Percentiles rank a stretch among this genome's conserved stretches.
Evolutionary conservation across 2,329 filamentous ascomycete genomes (phyloP).

Genomic region (Thielaviopsis euricoi): DNA sequence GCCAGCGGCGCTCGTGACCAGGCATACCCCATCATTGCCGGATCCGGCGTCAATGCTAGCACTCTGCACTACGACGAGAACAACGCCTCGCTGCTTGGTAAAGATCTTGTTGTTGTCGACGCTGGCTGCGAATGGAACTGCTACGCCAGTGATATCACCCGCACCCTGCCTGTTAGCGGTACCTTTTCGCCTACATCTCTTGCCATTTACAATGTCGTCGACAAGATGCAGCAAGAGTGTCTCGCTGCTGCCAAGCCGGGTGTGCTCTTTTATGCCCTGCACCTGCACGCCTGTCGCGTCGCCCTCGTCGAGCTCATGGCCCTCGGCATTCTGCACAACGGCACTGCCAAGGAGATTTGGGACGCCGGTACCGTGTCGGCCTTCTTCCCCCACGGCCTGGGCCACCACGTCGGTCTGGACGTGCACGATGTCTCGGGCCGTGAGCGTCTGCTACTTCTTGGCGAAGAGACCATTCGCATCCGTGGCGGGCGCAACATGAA

Average conservation of each 20-base stretch:
- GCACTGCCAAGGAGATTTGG: constrained; percentile 36
- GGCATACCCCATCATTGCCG: constrained; percentile 81
- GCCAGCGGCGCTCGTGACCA: constrained; percentile 57
- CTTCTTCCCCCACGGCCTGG: constrained; percentile 51
- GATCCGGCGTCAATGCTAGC: constrained; percentile 63
- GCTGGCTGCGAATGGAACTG: constrained; percentile 72
- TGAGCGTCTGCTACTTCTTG: constrained; percentile 21
- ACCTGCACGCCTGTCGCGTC: constrained; percentile 55
- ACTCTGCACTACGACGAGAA: constrained; percentile 81
- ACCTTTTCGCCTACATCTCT: constrained; percentile 50
- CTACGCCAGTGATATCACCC: constrained; percentile 82
- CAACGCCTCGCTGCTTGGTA: constrained; percentile 49
- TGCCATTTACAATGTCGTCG: constrained; percentile 61
- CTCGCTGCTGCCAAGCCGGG: constrained; percentile 54
- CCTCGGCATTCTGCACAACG: constrained; percentile 56
- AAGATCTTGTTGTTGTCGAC: constrained; percentile 67
- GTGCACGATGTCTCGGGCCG: constrained; percentile 40
- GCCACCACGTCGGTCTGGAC: constrained; percentile 50
- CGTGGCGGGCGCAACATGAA: constrained; percentile 20
- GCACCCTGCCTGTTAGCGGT: constrained; percentile 66
- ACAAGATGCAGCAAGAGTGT: constrained; percentile 64
- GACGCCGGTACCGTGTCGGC: constrained; percentile 36
- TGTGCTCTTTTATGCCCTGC: constrained; percentile 53
- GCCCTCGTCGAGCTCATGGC: constrained; percentile 53
- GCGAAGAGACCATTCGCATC: constrained; percentile 17